These are phyloP conservation scores for Collybia sordida DNA, from an alignment of 768 basidiomycete species.

Conservation along the genomic window DNA sequence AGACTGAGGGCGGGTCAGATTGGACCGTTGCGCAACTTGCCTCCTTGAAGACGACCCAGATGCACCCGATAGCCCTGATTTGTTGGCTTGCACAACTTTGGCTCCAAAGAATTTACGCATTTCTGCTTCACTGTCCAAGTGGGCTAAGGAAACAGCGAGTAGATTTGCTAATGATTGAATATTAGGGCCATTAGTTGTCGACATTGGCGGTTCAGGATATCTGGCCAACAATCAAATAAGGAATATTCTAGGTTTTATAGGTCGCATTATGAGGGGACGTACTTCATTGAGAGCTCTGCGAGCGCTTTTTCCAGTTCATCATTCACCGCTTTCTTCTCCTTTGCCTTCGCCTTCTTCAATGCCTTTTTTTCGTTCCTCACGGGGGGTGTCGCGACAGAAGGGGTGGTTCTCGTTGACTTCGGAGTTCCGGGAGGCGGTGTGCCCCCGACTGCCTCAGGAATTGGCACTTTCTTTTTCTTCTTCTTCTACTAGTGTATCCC, in stretches of 20 bases:
- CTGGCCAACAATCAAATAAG: conserved; percentile 23
- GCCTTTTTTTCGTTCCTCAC: conserved; percentile 53
- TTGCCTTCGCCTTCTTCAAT: conserved; percentile 62
- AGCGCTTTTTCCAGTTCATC: conserved; percentile 87
- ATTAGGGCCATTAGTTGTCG: conserved; percentile 24
- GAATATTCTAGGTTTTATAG: background rate
- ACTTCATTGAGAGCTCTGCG: conserved; percentile 83
- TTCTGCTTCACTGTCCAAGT: conserved; percentile 89
- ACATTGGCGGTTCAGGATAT: conserved; percentile 52
- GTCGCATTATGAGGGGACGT: conserved; percentile 14
- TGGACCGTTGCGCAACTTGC: conserved; percentile 52
- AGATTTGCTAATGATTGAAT: conserved; percentile 48
- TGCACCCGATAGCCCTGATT: conserved; percentile 32
- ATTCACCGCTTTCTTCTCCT: conserved; percentile 60
- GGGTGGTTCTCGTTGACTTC: background rate
- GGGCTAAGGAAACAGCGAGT: conserved; percentile 73
- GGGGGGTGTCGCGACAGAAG: conserved; percentile 13
- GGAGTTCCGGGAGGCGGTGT: conserved; percentile 9
- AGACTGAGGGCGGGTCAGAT: conserved; percentile 73
- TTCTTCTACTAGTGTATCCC: conserved; percentile 17
- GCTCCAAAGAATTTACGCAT: conserved; percentile 93
- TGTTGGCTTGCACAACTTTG: conserved; percentile 74
- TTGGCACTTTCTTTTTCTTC: conserved; percentile 45
- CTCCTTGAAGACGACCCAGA: conserved; percentile 32
- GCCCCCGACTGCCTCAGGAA: conserved; percentile 5